A percentile compares a stretch with the other conserved stretches of the same genome.
These are phyloP conservation scores for Paraconiothyrium brasiliense DNA, from an alignment of 2,329 filamentous ascomycete species.

Conservation along the genomic window DNA sequence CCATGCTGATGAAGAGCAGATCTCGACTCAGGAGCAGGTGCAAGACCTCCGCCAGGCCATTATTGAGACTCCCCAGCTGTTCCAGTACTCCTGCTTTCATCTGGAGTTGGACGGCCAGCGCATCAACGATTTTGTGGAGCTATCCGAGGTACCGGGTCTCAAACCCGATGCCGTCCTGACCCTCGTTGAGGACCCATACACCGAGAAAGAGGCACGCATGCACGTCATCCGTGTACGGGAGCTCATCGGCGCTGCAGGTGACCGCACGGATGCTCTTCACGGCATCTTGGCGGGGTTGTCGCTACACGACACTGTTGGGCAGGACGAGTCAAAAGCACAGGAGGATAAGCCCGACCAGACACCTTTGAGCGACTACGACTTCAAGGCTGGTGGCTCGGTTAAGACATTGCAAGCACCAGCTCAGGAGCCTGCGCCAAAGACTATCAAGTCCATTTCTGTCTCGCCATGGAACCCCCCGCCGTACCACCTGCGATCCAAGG, in stretches of 20 bases:
- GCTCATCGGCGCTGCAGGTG: slow-evolving; percentile 88
- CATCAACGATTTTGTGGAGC: slow-evolving; percentile 93
- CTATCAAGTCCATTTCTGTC: slow-evolving; percentile 85
- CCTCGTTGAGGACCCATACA: slow-evolving; percentile 94
- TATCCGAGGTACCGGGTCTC: slow-evolving; percentile 87
- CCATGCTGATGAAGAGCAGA: slow-evolving; percentile 60
- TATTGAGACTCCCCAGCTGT: slow-evolving; percentile 89
- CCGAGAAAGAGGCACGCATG: slow-evolving; percentile 96
- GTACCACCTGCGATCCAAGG: slow-evolving; percentile 87
- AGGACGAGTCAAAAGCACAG: slow-evolving; percentile 44
- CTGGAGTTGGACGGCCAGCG: slow-evolving; percentile 88
- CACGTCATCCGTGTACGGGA: slow-evolving; percentile 92
- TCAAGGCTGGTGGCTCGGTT: slow-evolving; percentile 73
- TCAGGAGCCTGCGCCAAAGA: slow-evolving; percentile 79
- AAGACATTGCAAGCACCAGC: slow-evolving; percentile 74
- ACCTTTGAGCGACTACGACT: slow-evolving; percentile 75
- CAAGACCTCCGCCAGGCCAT: slow-evolving; percentile 97
- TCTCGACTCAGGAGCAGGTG: slow-evolving; percentile 92
- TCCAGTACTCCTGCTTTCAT: slow-evolving; percentile 99
- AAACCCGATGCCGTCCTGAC: slow-evolving; percentile 79
- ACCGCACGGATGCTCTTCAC: slow-evolving; percentile 86
- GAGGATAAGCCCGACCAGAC: slow-evolving; percentile 46
- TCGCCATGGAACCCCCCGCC: slow-evolving; percentile 98
- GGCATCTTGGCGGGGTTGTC: slow-evolving; percentile 87
- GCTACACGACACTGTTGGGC: slow-evolving; percentile 80